A percentile compares a stretch with the other conserved stretches of the same genome.
Evolutionary conservation across 305 asterid genomes (phyloP).

Genomic region (Striga hermonthica): DNA sequence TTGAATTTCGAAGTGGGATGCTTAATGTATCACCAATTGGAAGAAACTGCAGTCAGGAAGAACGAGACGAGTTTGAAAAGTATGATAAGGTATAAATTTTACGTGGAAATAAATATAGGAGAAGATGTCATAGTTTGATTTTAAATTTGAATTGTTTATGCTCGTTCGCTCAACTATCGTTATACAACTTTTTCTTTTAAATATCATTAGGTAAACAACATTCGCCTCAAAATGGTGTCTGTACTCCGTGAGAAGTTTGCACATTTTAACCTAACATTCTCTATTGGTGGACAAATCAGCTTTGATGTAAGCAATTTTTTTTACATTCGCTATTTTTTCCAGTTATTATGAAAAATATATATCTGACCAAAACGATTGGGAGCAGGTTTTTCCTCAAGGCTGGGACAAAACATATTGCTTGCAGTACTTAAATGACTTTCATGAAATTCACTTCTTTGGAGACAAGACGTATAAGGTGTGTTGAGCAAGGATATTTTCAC

Average conservation of each 20-base stretch:
- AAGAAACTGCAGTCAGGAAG: constrained; percentile 97
- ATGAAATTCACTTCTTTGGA: constrained; percentile 89
- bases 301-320: constrained; percentile 62
- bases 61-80: constrained; percentile 85
- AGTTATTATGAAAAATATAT: constrained; percentile 14
- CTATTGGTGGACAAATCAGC: constrained; percentile 97
- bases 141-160: not conserved
- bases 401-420: constrained; percentile 98
- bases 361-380: constrained; percentile 21
- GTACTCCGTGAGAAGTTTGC: constrained; percentile 79
- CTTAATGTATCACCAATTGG: constrained; percentile 97
- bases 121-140: not conserved
- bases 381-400: constrained; percentile 90
- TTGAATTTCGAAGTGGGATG: constrained; percentile 98
- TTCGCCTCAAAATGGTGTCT: constrained; percentile 83
- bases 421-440: constrained; percentile 71
- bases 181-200: constrained; percentile 22
- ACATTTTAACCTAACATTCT: constrained; percentile 69
- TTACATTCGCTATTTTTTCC: constrained; percentile 18
- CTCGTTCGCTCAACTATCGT: too few relatives aligned
- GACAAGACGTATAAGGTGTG: constrained; percentile 94
- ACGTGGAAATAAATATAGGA: not conserved
- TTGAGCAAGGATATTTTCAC: not conserved
- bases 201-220: constrained; percentile 63
- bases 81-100: constrained; percentile 74